phyloP scores from a whole-genome alignment of 2,329 filamentous ascomycete species.

The Colletotrichum sublineola region DNA sequence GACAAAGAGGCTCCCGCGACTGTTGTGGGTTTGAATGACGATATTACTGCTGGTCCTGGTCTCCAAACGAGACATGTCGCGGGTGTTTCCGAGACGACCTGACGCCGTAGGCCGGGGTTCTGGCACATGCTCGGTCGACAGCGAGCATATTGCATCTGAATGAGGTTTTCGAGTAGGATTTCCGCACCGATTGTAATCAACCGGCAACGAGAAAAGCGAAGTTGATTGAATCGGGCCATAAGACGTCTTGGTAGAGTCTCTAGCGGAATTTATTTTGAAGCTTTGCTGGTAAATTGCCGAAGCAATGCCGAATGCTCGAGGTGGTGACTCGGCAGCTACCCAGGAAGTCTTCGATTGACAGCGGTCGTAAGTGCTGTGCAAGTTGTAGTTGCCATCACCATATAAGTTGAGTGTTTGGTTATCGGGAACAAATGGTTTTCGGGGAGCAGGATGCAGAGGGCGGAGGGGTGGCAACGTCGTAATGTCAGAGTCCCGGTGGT shows the following conservation, averaged over 20 bases:
- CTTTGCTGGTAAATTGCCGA: not conserved
- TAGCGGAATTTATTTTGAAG: not conserved
- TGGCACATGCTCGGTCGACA: not conserved
- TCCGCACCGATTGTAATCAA: not conserved
- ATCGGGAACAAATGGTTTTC: not conserved
- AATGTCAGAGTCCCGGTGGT: not conserved
- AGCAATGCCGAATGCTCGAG: not conserved
- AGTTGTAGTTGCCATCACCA: not conserved
- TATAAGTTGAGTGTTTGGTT: not conserved
- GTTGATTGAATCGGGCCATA: not conserved
- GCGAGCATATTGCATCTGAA: not conserved
- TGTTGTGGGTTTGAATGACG: not conserved
- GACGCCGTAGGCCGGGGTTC: not conserved
- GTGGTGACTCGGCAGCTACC: not conserved
- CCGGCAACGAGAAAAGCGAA: not conserved
- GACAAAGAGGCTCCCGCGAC: conserved; percentile 7
- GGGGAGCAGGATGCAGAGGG: not conserved
- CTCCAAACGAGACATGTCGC: not conserved
- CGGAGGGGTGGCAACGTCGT: conserved; percentile 17
- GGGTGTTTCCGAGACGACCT: not conserved
- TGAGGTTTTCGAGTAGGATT: not conserved
- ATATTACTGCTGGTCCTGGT: not conserved
- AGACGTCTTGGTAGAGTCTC: not conserved
- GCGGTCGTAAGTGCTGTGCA: not conserved
- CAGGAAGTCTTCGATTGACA: not conserved